phyloP scores from a whole-genome alignment of 495 filamentous ascomycete species.

The Aspergillus asperescens region DNA sequence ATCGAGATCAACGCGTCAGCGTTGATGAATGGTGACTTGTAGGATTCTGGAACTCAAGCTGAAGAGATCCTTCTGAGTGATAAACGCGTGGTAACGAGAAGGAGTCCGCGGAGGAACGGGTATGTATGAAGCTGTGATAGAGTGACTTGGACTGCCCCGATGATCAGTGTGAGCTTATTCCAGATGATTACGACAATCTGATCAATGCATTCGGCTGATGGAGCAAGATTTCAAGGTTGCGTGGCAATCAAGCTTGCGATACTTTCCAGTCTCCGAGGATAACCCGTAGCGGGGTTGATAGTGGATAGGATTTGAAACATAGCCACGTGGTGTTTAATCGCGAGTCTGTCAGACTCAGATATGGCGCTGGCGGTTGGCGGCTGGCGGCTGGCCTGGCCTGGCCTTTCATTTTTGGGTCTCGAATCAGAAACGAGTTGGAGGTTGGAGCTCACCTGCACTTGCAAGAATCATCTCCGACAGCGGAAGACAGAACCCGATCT shows the following conservation, averaged over 20 bases:
- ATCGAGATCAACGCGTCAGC: neutral
- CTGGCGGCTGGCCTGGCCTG: neutral
- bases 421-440: neutral
- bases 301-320: slow-evolving; percentile 6
- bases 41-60: neutral
- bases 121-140: neutral
- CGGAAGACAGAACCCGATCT: neutral
- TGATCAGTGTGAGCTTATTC: slow-evolving; percentile 8
- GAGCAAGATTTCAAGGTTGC: no score
- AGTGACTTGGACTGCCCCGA: neutral
- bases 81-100: neutral
- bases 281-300: neutral
- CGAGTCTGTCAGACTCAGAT: no score
- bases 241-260: neutral
- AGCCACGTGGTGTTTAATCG: slow-evolving; percentile 5
- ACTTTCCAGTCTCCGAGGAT: neutral
- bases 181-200: neutral
- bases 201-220: no score
- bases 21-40: neutral
- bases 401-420: neutral
- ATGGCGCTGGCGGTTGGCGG: slow-evolving; percentile 5
- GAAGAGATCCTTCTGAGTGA: neutral
- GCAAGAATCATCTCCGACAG: neutral
- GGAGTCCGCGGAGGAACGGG: neutral
- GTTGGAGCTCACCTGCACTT: neutral